A percentile compares a stretch with the other conserved stretches of the same genome.
phyloP scores from a whole-genome alignment of 768 basidiomycete genomes.

The Clavulina sp. region DNA sequence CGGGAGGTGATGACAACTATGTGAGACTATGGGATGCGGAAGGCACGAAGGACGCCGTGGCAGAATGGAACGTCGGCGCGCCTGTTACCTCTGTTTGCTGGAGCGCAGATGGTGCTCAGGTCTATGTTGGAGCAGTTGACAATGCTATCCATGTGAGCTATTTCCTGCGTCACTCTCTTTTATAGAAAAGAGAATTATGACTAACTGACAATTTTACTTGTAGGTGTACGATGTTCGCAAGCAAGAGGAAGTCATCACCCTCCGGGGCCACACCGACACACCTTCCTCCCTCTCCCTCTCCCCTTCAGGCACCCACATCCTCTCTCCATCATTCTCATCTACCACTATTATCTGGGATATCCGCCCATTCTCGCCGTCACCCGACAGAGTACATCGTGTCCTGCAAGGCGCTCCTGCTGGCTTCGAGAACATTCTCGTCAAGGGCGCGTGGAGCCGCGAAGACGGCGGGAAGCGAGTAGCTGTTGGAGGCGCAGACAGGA shows the following conservation, averaged over 20 bases:
- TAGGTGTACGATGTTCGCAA: slow-evolving; percentile 87
- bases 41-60: slow-evolving; percentile 59
- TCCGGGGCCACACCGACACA: slow-evolving; percentile 79
- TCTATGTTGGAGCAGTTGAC: slow-evolving; percentile 87
- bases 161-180: not conserved
- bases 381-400: slow-evolving; percentile 61
- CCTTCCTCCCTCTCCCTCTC: slow-evolving; percentile 87
- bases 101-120: slow-evolving; percentile 76
- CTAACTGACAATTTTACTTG: slow-evolving; percentile 6
- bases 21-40: slow-evolving; percentile 81
- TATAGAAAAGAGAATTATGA: too few relatives aligned
- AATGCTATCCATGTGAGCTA: slow-evolving; percentile 83
- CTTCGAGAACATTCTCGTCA: slow-evolving; percentile 75
- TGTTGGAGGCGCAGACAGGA: slow-evolving; percentile 79
- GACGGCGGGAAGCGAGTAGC: slow-evolving; percentile 69
- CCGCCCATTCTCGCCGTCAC: slow-evolving; percentile 79
- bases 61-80: slow-evolving; percentile 68
- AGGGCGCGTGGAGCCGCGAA: slow-evolving; percentile 74
- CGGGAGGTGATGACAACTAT: slow-evolving; percentile 82
- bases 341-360: slow-evolving; percentile 82
- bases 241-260: slow-evolving; percentile 56
- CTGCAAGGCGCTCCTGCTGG: slow-evolving; percentile 72
- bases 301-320: slow-evolving; percentile 70
- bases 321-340: slow-evolving; percentile 82
- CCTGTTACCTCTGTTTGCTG: slow-evolving; percentile 86